These are phyloP conservation scores for Kregervanrija fluxuum DNA, from an alignment of 805 yeast genomes.

Conservation along the genomic window DNA sequence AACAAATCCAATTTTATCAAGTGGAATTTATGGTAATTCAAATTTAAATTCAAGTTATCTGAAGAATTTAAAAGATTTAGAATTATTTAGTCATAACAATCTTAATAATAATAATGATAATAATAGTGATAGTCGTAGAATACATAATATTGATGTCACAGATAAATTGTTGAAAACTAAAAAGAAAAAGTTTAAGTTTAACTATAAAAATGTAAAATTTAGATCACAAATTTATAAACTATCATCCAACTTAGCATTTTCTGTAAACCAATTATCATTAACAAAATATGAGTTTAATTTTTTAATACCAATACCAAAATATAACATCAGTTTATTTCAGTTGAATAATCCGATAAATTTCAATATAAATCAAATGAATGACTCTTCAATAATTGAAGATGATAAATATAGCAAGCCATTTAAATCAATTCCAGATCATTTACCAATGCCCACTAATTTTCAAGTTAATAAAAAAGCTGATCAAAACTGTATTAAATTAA, in stretches of 20 bases:
- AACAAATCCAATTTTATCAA: conserved; percentile 22
- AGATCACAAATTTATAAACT: conserved; percentile 12
- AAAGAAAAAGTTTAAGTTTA: conserved; percentile 1
- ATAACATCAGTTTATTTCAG: conserved; percentile 9
- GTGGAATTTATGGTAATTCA: conserved; percentile 18
- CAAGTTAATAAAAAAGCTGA: conserved; percentile 1
- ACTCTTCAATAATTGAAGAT: too few species aligned
- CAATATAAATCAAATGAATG: too few species aligned
- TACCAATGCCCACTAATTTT: conserved; percentile 2
- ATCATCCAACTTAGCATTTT: conserved; percentile 16
- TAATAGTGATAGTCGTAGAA: not conserved
- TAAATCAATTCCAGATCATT: not conserved
- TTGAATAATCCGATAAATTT: conserved; percentile 12
- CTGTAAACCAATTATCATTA: conserved; percentile 13
- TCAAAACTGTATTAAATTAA: conserved; percentile 11
- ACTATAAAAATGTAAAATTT: conserved; percentile 1
- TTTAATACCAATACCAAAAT: conserved; percentile 21
- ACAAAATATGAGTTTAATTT: conserved; percentile 15
- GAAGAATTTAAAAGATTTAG: conserved; percentile 1
- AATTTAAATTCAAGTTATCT: not conserved
- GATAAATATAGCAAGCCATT: too few species aligned
- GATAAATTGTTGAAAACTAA: not conserved
- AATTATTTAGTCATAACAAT: conserved; percentile 1
- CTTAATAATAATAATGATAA: not conserved
- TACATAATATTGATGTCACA: not conserved